Conservation (phyloP, 306 rosid genomes). For the Oxytropis ochrocephala region DNA sequence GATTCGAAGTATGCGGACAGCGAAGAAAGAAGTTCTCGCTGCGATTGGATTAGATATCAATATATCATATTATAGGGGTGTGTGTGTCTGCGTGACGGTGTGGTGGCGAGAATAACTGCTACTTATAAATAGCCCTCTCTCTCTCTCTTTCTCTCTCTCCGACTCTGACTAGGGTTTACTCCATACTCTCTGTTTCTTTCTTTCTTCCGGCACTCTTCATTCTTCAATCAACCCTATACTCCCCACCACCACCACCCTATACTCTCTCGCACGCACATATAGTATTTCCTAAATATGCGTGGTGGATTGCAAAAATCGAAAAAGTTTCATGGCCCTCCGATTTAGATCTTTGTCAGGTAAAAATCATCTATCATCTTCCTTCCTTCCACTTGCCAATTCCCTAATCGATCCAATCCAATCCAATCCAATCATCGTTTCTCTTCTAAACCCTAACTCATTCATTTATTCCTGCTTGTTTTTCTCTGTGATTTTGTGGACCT, state of each 20-base stretch:
- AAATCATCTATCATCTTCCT: conserved; percentile 6
- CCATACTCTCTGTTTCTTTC: background rate
- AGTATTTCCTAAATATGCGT: conserved; percentile 46
- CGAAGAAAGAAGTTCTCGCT: background rate
- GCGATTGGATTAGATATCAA: background rate
- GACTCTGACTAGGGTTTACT: conserved; percentile 43
- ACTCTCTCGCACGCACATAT: background rate
- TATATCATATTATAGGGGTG: background rate
- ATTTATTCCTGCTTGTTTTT: background rate
- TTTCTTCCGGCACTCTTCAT: background rate
- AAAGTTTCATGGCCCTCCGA: conserved; percentile 86
- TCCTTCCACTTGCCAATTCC: conserved; percentile 23
- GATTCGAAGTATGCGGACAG: conserved; percentile 16
- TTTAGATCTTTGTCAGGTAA: conserved; percentile 93
- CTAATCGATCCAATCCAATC: conserved; percentile 15
- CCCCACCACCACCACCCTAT: background rate
- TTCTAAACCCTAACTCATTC: background rate
- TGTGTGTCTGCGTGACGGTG: background rate
- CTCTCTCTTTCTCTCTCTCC: background rate
- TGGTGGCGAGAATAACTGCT: background rate
- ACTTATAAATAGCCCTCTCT: background rate
- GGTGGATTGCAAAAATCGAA: conserved; percentile 68
- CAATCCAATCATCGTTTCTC: conserved; percentile 1
- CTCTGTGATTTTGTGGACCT: background rate
- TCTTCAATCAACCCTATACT: background rate